These are phyloP conservation scores for Mycena epipterygia DNA, from an alignment of 768 basidiomycete genomes.

Conservation along the genomic window DNA sequence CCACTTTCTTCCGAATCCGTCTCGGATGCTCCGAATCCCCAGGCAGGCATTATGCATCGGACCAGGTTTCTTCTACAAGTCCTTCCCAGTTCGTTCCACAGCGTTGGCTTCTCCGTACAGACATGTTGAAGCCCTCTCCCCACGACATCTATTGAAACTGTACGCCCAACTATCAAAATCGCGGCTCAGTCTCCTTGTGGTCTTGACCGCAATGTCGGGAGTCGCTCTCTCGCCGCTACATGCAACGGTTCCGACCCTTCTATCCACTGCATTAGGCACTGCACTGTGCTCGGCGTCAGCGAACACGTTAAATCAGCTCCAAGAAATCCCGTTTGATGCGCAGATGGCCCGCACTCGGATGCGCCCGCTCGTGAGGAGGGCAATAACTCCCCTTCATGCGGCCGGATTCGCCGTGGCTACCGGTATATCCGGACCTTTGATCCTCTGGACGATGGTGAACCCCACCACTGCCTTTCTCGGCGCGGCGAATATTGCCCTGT, in stretches of 20 bases:
- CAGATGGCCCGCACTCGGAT: slow-evolving; percentile 94
- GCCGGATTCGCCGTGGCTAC: slow-evolving; percentile 81
- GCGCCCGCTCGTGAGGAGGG: slow-evolving; percentile 87
- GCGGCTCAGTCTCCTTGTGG: slow-evolving; percentile 85
- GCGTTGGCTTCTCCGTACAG: slow-evolving; percentile 46
- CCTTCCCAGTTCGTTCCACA: slow-evolving; percentile 22
- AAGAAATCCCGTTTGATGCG: slow-evolving; percentile 96
- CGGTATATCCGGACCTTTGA: slow-evolving; percentile 81
- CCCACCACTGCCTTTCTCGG: slow-evolving; percentile 90
- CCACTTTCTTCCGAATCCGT: not conserved
- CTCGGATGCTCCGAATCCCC: not conserved
- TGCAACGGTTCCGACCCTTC: slow-evolving; percentile 83
- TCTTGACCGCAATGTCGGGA: slow-evolving; percentile 91
- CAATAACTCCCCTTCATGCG: slow-evolving; percentile 90
- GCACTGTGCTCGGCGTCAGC: slow-evolving; percentile 93
- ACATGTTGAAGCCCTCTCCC: slow-evolving; percentile 59
- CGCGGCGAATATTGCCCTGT: slow-evolving; percentile 86
- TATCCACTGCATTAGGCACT: slow-evolving; percentile 91
- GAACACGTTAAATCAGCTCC: slow-evolving; percentile 94
- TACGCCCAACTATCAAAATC: slow-evolving; percentile 90
- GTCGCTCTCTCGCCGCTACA: slow-evolving; percentile 94
- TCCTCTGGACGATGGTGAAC: slow-evolving; percentile 88
- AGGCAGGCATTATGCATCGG: slow-evolving; percentile 16
- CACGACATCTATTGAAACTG: slow-evolving; percentile 67
- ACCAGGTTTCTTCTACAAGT: slow-evolving; percentile 28